phyloP scores from a whole-genome alignment of 176 grass and related monocot genomes.

The Oryza rufipogon region DNA sequence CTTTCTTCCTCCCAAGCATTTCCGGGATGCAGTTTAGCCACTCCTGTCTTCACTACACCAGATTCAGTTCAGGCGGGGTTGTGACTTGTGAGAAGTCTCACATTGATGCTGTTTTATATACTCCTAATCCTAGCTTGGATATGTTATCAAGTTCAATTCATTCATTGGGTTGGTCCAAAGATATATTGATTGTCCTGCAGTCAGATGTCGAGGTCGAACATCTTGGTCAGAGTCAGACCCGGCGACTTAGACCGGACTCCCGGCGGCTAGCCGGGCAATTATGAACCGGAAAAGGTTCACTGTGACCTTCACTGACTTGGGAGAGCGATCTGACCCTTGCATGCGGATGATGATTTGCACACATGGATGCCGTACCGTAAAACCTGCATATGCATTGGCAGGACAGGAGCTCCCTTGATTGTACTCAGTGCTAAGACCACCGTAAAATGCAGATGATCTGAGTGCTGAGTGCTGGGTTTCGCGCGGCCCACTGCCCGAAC shows the following conservation, averaged over 20 bases:
- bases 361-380: too few relatives aligned
- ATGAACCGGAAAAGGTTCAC: not conserved
- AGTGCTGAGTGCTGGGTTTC: not conserved
- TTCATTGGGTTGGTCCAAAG: not conserved
- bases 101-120: not conserved
- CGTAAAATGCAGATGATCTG: too few relatives aligned
- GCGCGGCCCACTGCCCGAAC: not conserved
- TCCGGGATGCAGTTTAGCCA: not conserved
- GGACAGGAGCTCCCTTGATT: too few relatives aligned
- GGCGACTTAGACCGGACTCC: slow-evolving; percentile 38
- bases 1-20: slow-evolving; percentile 26
- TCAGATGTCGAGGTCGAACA: slow-evolving; percentile 11
- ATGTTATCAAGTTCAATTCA: not conserved
- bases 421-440: too few relatives aligned
- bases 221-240: slow-evolving; percentile 12
- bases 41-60: not conserved
- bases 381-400: too few relatives aligned
- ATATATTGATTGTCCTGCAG: not conserved
- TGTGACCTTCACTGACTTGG: not conserved
- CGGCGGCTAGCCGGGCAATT: not conserved
- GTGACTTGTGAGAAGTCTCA: not conserved
- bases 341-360: not conserved
- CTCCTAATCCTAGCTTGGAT: not conserved
- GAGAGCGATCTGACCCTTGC: not conserved
- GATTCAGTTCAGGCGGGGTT: not conserved